These are phyloP conservation scores for Catharanthus roseus DNA, from an alignment of 257 asterid genomes.

Conservation along the genomic window DNA sequence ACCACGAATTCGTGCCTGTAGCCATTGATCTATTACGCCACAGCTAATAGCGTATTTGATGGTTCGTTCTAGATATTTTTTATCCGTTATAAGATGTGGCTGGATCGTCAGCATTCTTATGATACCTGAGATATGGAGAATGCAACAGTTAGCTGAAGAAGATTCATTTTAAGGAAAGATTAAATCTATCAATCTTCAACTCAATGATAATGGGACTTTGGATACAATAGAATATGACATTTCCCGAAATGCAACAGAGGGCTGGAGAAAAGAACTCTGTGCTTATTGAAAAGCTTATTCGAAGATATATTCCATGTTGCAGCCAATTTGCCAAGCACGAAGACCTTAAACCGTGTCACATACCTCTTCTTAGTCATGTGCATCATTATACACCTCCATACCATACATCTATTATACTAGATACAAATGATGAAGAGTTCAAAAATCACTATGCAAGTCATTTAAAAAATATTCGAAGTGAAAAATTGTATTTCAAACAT, in stretches of 20 bases:
- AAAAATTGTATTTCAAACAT: background rate
- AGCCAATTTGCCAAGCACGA: background rate
- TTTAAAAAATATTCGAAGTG: background rate
- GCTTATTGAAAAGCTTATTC: background rate
- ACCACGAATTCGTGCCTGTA: slow-evolving; percentile 59
- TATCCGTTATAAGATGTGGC: slow-evolving; percentile 66
- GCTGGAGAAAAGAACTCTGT: background rate
- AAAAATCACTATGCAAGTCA: background rate
- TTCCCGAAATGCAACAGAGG: background rate
- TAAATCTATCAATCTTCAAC: background rate
- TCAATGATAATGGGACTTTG: background rate
- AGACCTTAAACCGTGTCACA: background rate
- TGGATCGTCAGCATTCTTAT: slow-evolving; percentile 70
- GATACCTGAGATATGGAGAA: slow-evolving; percentile 42
- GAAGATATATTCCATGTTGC: background rate
- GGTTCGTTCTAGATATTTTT: slow-evolving; percentile 59
- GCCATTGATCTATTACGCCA: slow-evolving; percentile 86
- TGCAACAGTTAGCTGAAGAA: slow-evolving; percentile 1
- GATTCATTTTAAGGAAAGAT: background rate
- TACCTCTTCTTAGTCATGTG: background rate
- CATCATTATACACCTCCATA: background rate
- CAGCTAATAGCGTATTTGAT: slow-evolving; percentile 78
- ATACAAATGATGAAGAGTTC: background rate
- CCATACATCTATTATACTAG: background rate
- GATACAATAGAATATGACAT: background rate